Evolutionary conservation across 2,329 filamentous ascomycete genomes (phyloP).

Genomic region (Parasarocladium wereldwijsianum): DNA sequence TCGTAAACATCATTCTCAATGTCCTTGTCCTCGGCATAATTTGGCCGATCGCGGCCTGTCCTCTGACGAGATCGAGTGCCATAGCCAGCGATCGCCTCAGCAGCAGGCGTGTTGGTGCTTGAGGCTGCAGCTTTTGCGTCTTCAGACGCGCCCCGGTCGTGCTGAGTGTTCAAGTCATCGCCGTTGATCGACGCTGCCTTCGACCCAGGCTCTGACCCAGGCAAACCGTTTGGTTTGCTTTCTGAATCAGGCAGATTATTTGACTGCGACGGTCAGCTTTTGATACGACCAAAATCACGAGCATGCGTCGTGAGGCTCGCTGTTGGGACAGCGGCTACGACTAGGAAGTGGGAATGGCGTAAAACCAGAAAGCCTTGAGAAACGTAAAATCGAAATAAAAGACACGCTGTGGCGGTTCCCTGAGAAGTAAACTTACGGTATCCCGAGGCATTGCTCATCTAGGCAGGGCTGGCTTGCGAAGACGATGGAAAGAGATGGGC

Average conservation of each 20-base stretch:
- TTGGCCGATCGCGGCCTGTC: constrained; percentile 63
- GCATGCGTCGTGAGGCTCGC: neutral
- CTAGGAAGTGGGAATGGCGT: neutral
- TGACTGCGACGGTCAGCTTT: constrained; percentile 4
- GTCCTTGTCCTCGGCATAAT: constrained; percentile 92
- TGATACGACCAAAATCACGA: too few species aligned
- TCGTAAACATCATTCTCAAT: constrained; percentile 79
- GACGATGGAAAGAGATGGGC: constrained; percentile 1
- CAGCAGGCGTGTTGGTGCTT: too few species aligned
- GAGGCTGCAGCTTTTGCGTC: constrained; percentile 30
- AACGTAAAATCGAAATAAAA: neutral
- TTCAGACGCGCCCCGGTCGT: neutral
- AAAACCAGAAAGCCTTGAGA: neutral
- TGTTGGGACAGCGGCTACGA: neutral
- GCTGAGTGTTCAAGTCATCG: neutral
- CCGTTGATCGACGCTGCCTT: neutral
- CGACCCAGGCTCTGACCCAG: constrained; percentile 2
- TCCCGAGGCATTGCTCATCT: constrained; percentile 5
- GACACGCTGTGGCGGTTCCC: neutral
- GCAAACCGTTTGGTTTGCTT: neutral
- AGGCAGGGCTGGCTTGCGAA: neutral
- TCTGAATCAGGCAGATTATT: constrained; percentile 3
- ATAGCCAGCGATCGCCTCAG: constrained; percentile 53
- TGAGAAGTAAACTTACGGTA: constrained; percentile 1
- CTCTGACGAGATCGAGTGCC: constrained; percentile 91